phyloP scores from a whole-genome alignment of 371 early-diverging fungal species.

The Synchytrium microbalum region DNA sequence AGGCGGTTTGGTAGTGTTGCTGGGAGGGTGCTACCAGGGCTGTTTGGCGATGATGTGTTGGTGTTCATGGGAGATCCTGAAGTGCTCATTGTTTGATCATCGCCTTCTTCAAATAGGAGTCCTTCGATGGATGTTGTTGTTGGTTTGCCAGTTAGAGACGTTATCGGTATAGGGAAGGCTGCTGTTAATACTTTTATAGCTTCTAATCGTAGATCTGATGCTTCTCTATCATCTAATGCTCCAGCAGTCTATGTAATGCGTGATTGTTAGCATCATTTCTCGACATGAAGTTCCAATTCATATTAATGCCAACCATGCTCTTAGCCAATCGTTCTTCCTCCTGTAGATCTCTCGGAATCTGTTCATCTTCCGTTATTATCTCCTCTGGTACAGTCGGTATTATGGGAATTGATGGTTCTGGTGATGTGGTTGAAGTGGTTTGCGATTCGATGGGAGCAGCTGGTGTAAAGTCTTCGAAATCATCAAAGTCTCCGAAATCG shows the following conservation, averaged over 20 bases:
- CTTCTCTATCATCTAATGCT: background rate
- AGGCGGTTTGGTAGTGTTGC: background rate
- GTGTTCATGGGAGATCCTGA: too few relatives aligned
- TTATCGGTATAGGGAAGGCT: background rate
- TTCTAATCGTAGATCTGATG: background rate
- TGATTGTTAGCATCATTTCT: too few relatives aligned
- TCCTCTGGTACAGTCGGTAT: too few relatives aligned
- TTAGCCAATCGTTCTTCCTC: background rate
- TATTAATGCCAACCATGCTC: background rate
- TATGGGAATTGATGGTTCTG: background rate
- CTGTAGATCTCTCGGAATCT: background rate
- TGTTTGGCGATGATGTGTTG: slow-evolving; percentile 1
- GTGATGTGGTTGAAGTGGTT: background rate
- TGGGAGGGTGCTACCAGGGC: slow-evolving; percentile 3
- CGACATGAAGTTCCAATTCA: too few relatives aligned
- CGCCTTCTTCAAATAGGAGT: background rate
- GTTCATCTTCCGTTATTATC: too few relatives aligned
- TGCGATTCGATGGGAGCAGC: slow-evolving; percentile 8
- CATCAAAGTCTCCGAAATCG: slow-evolving; percentile 38
- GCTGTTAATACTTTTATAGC: background rate
- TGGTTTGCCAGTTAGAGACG: slow-evolving; percentile 2
- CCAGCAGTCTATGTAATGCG: background rate
- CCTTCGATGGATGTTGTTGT: slow-evolving; percentile 1
- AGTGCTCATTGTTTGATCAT: slow-evolving; percentile 2
- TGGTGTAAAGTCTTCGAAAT: slow-evolving; percentile 10